Evolutionary conservation across 441 rosid species (phyloP).

Genomic region (Populus hybrid): DNA sequence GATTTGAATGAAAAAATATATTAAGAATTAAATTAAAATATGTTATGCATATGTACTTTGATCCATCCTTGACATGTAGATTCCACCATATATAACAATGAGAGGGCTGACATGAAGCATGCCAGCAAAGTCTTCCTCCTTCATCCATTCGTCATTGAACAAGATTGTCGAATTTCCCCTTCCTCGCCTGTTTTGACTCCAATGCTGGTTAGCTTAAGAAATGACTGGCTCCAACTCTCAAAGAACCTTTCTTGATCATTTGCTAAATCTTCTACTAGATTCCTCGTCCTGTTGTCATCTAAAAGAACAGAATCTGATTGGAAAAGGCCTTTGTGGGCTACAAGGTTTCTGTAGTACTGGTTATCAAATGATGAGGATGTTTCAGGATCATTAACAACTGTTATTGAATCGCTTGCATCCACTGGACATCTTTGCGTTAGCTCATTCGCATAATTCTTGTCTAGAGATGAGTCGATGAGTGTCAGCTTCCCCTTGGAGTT

Average conservation of each 20-base stretch:
- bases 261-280: slow-evolving; percentile 57
- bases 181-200: slow-evolving; percentile 62
- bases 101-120: not conserved
- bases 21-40: too few species aligned
- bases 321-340: slow-evolving; percentile 65
- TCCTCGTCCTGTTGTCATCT: slow-evolving; percentile 57
- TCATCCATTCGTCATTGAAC: slow-evolving; percentile 43
- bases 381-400: slow-evolving; percentile 67
- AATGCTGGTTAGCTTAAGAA: slow-evolving; percentile 62
- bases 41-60: too few species aligned
- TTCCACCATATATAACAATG: not conserved
- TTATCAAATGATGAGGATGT: slow-evolving; percentile 66
- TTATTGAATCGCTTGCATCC: slow-evolving; percentile 38
- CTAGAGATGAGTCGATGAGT: slow-evolving; percentile 56
- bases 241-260: slow-evolving; percentile 53
- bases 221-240: slow-evolving; percentile 60
- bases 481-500: slow-evolving; percentile 54
- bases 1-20: too few species aligned
- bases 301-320: slow-evolving; percentile 77
- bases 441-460: slow-evolving; percentile 48
- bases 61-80: too few species aligned
- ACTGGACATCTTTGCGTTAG: slow-evolving; percentile 60
- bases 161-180: slow-evolving; percentile 69
- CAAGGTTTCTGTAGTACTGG: slow-evolving; percentile 63
- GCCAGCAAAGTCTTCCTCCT: not conserved